A percentile compares a stretch with the other conserved stretches of the same genome.
Conservation (phyloP, 345 rosid species). For the Pelargonium nanum region DNA sequence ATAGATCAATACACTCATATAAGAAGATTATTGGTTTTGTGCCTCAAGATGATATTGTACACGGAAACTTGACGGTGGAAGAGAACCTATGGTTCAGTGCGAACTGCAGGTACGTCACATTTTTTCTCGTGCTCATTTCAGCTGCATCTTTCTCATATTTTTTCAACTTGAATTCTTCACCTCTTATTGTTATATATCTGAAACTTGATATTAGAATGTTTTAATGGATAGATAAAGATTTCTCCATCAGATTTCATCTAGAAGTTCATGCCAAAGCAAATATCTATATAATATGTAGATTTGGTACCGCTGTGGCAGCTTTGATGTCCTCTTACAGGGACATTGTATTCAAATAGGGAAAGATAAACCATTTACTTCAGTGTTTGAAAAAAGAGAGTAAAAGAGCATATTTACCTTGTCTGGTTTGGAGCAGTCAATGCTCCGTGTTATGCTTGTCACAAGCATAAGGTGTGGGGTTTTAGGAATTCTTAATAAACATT, state of each 20-base stretch:
- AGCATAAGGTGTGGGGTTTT: not conserved
- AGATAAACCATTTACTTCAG: not conserved
- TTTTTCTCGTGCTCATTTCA: not conserved
- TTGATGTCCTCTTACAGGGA: no score
- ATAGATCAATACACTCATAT: conserved; percentile 64
- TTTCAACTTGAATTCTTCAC: not conserved
- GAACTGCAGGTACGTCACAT: conserved; percentile 45
- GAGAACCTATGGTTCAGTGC: conserved; percentile 77
- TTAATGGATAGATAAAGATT: no score
- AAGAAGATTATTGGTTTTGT: conserved; percentile 85
- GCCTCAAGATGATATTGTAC: conserved; percentile 92
- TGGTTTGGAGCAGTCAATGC: no score
- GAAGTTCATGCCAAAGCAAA: not conserved
- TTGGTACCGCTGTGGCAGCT: not conserved
- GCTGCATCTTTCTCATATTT: not conserved
- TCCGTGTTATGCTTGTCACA: not conserved
- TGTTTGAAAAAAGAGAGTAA: not conserved
- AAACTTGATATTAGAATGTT: no score
- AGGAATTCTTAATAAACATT: not conserved
- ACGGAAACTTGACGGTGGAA: conserved; percentile 92
- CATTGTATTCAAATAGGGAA: no score
- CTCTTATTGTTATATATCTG: no score
- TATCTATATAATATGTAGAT: not conserved
- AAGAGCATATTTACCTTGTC: not conserved
- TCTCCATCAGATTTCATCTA: not conserved